Evolutionary conservation across 140 eudicot genomes (phyloP).

Genomic region (Anethum foeniculum): DNA sequence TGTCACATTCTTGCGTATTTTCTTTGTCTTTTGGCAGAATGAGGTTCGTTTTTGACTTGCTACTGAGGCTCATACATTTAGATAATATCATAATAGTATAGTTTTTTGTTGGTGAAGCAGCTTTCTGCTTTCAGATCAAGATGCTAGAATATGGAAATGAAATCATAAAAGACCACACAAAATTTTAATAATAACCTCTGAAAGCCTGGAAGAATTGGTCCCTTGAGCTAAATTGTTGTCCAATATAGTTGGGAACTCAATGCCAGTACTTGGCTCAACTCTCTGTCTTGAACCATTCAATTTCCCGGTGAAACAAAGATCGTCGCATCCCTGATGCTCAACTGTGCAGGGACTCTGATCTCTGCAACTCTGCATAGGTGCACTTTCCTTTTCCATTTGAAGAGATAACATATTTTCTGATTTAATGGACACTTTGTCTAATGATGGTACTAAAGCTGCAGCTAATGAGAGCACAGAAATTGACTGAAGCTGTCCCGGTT

Average conservation of each 20-base stretch:
- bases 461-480: constrained; percentile 57
- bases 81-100: background rate
- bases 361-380: constrained; percentile 29
- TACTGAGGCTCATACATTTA: background rate
- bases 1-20: background rate
- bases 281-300: constrained; percentile 33
- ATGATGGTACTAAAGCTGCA: constrained; percentile 62
- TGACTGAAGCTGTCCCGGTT: constrained; percentile 44
- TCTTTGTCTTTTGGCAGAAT: background rate
- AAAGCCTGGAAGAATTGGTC: constrained; percentile 35
- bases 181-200: constrained; percentile 48
- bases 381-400: constrained; percentile 37
- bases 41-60: background rate
- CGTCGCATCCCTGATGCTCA: constrained; percentile 37
- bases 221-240: constrained; percentile 39
- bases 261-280: constrained; percentile 80
- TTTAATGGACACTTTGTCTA: constrained; percentile 42
- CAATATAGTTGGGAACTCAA: constrained; percentile 70
- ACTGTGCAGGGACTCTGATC: constrained; percentile 55
- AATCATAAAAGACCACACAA: background rate
- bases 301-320: constrained; percentile 19
- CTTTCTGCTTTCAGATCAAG: background rate
- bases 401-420: constrained; percentile 39
- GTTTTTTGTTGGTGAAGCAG: background rate
- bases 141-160: background rate